Evolutionary conservation across 352 stramenopile genomes (phyloP).

Genomic region (Globisporangium emineosum): DNA sequence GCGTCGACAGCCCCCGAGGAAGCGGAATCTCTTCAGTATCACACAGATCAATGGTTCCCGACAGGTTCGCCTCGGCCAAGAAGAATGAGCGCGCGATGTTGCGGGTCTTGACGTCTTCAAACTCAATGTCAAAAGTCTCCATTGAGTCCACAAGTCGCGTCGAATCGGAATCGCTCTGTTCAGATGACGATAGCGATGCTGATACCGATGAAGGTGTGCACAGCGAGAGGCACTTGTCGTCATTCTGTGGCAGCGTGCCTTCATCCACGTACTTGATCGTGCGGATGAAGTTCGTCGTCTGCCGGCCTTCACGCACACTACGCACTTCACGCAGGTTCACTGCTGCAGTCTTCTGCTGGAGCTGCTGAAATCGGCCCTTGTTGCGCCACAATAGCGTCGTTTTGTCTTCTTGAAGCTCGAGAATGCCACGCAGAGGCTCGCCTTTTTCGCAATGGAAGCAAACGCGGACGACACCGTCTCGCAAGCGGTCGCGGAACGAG

Average conservation of each 20-base stretch:
- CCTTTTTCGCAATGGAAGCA: conserved; percentile 43
- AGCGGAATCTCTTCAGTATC: conserved; percentile 48
- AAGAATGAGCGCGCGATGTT: conserved; percentile 65
- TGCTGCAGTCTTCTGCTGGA: conserved; percentile 23
- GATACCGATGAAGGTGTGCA: conserved; percentile 15
- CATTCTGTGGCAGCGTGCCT: conserved; percentile 31
- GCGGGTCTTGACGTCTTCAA: conserved; percentile 45
- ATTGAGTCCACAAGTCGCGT: conserved; percentile 19
- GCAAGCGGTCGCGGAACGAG: conserved; percentile 56
- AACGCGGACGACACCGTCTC: conserved; percentile 51
- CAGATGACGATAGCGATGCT: background rate
- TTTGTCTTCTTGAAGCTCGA: conserved; percentile 69
- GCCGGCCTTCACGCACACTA: conserved; percentile 58
- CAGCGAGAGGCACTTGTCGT: conserved; percentile 3
- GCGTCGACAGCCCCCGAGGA: conserved; percentile 39
- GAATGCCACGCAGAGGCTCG: conserved; percentile 41
- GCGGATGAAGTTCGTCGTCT: conserved; percentile 78
- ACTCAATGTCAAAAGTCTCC: conserved; percentile 73
- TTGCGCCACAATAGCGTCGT: conserved; percentile 61
- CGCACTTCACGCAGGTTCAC: conserved; percentile 51
- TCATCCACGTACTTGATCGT: conserved; percentile 76
- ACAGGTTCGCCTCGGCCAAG: conserved; percentile 39
- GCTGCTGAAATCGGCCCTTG: conserved; percentile 29
- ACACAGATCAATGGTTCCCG: conserved; percentile 41
- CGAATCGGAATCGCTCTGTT: conserved; percentile 10